A percentile compares a stretch with the other conserved stretches of the same genome.
These are phyloP conservation scores for Chenopodium suecicum DNA, from an alignment of 148 eudicot genomes.

Conservation along the genomic window DNA sequence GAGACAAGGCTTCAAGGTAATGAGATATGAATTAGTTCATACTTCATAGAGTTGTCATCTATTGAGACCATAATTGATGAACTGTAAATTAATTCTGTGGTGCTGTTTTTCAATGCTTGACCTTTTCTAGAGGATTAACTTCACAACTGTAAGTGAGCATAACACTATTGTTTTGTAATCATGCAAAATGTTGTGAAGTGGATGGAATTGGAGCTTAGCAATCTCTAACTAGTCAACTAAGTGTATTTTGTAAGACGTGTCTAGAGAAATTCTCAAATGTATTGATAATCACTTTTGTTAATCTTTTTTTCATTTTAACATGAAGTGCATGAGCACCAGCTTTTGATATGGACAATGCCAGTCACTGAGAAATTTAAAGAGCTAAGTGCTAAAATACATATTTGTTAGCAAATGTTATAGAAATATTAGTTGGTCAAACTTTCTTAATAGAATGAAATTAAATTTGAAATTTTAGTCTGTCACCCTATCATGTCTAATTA, in stretches of 20 bases:
- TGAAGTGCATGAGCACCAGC: background rate
- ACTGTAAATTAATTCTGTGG: background rate
- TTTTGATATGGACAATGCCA: background rate
- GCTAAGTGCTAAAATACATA: background rate
- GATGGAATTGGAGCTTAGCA: background rate
- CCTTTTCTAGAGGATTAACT: background rate
- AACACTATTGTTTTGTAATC: background rate
- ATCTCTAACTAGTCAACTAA: background rate
- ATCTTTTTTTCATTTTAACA: background rate
- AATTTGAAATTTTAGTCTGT: background rate
- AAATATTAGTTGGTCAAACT: background rate
- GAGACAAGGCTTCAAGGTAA: conserved; percentile 78
- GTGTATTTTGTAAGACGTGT: background rate
- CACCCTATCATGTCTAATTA: background rate
- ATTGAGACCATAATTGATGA: conserved; percentile 6
- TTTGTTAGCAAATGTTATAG: background rate
- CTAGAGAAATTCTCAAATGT: background rate
- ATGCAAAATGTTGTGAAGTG: background rate
- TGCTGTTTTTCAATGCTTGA: conserved; percentile 3
- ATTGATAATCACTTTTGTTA: background rate
- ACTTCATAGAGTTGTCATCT: background rate
- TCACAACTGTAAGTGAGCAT: background rate
- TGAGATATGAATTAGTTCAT: background rate
- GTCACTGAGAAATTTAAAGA: background rate
- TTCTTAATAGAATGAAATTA: background rate